These are phyloP conservation scores for Macrolepiota dolichaula DNA, from an alignment of 768 basidiomycete species.

Conservation along the genomic window DNA sequence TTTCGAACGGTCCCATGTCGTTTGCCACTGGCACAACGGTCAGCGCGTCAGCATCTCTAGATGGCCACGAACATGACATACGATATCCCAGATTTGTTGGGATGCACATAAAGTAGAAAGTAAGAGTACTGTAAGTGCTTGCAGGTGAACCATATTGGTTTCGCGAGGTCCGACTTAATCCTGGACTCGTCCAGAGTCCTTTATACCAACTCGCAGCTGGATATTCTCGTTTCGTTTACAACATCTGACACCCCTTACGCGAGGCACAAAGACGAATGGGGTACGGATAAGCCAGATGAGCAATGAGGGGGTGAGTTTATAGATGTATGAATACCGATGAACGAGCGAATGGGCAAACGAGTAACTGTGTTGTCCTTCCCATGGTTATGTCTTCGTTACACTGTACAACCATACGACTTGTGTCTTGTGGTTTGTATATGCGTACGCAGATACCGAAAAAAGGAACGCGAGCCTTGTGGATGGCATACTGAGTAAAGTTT, in stretches of 20 bases:
- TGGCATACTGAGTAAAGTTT: too few relatives aligned
- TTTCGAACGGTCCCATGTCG: conserved; percentile 47
- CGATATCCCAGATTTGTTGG: conserved; percentile 56
- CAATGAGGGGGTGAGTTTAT: background rate
- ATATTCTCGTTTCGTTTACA: background rate
- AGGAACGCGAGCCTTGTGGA: background rate
- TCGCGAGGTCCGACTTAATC: background rate
- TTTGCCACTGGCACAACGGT: conserved; percentile 48
- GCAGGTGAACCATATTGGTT: background rate
- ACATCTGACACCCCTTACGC: conserved; percentile 1
- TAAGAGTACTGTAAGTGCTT: background rate
- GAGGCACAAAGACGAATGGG: background rate
- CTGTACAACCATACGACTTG: too few relatives aligned
- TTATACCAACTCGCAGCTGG: background rate
- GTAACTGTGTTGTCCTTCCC: background rate
- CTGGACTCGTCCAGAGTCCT: background rate
- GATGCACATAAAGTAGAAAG: conserved; percentile 23
- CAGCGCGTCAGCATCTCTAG: background rate
- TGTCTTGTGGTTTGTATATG: background rate
- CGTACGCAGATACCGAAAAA: background rate
- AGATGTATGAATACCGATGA: background rate
- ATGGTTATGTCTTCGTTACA: background rate
- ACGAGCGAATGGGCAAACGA: background rate
- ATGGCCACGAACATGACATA: conserved; percentile 22
- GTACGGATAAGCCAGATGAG: background rate